These are phyloP conservation scores for Entonaema liquescens DNA, from an alignment of 495 filamentous ascomycete genomes.

Conservation along the genomic window DNA sequence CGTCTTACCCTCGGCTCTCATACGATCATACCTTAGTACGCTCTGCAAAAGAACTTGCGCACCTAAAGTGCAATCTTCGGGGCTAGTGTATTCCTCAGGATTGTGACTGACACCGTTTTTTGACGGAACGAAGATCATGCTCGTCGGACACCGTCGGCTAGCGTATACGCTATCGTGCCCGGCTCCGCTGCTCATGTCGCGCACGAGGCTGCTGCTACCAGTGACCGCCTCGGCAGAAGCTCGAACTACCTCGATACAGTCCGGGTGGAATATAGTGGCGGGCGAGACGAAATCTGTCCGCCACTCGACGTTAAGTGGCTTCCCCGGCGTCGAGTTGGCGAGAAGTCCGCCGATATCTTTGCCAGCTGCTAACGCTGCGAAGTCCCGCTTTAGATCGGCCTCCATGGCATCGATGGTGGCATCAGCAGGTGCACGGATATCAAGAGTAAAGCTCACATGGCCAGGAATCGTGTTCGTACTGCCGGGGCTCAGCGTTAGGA, in stretches of 20 bases:
- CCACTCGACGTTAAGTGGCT: constrained; percentile 45
- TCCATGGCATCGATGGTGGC: constrained; percentile 55
- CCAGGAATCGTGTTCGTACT: constrained; percentile 80
- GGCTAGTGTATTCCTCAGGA: constrained; percentile 58
- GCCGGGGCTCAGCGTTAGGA: constrained; percentile 64
- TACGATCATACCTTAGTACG: constrained; percentile 48
- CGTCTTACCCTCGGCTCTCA: constrained; percentile 27
- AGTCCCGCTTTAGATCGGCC: constrained; percentile 42
- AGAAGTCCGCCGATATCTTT: constrained; percentile 35
- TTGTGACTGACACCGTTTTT: constrained; percentile 59
- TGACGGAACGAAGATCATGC: constrained; percentile 62
- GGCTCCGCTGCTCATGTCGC: constrained; percentile 63
- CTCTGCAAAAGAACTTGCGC: constrained; percentile 52
- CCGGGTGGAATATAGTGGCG: constrained; percentile 72
- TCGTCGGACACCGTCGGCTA: constrained; percentile 53
- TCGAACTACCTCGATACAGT: constrained; percentile 73
- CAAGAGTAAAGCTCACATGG: constrained; percentile 72
- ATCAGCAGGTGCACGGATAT: constrained; percentile 72
- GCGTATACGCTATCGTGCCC: constrained; percentile 66
- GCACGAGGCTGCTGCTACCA: constrained; percentile 41
- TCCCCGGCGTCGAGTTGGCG: constrained; percentile 20
- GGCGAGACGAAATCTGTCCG: constrained; percentile 55
- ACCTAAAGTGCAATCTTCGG: constrained; percentile 52
- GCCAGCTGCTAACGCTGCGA: constrained; percentile 41
- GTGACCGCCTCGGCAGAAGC: constrained; percentile 65